phyloP scores from a whole-genome alignment of 108 stramenopile genomes.

The Cyclotella atomus region DNA sequence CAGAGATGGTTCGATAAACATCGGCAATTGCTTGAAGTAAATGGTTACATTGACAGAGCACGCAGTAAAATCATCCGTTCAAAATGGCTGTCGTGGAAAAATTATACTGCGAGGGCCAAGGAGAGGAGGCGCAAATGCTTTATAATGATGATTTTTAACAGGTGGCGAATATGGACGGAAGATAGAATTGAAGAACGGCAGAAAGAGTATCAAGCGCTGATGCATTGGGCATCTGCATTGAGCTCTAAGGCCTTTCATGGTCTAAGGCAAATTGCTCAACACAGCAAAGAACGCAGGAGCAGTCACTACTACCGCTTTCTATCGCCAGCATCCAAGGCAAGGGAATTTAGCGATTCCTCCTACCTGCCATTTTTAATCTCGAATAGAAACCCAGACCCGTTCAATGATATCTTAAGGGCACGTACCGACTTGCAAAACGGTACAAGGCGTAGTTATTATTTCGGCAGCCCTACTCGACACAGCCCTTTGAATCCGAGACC shows the following conservation, averaged over 20 bases:
- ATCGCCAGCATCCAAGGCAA: no score
- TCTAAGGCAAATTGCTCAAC: conserved; percentile 13
- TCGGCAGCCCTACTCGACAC: no score
- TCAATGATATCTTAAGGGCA: no score
- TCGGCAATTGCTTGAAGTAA: not conserved
- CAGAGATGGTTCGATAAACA: not conserved
- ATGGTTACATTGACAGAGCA: not conserved
- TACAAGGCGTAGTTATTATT: no score
- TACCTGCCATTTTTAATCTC: no score
- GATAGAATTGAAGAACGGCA: conserved; percentile 14
- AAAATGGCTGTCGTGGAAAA: conserved; percentile 18
- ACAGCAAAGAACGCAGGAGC: conserved; percentile 18
- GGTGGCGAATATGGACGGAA: conserved; percentile 31
- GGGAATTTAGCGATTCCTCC: no score
- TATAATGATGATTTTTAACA: conserved; percentile 42
- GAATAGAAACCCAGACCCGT: no score
- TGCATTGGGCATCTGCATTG: conserved; percentile 34
- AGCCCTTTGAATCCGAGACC: no score
- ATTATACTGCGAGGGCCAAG: not conserved
- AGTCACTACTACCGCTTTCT: not conserved
- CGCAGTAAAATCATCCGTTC: not conserved
- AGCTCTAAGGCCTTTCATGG: conserved; percentile 11
- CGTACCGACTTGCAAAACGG: no score
- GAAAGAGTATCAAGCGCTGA: conserved; percentile 17
- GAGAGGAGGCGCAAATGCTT: conserved; percentile 24